Conservation (phyloP, 768 basidiomycete genomes). For the Suillus discolor region DNA sequence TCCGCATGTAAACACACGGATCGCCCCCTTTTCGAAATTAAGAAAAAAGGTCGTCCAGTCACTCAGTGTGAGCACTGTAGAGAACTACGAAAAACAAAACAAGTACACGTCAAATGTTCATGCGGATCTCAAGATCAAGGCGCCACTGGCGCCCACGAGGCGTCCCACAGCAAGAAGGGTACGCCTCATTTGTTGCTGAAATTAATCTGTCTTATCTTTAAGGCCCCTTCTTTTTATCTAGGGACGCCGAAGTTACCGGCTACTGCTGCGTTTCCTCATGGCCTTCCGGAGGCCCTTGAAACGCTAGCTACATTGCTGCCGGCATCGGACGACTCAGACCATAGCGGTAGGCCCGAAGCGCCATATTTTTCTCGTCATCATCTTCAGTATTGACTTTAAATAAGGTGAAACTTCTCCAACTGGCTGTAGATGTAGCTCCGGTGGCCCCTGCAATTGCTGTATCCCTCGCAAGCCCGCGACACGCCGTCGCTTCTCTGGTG, state of each 20-base stretch:
- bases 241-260: conserved; percentile 63
- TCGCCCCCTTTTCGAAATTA: conserved; percentile 82
- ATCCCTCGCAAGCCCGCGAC: conserved; percentile 48
- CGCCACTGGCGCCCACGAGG: conserved; percentile 11
- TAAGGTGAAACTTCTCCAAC: conserved; percentile 48
- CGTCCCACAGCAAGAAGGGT: conserved; percentile 63
- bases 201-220: conserved; percentile 44
- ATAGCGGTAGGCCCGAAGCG: conserved; percentile 62
- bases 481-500: conserved; percentile 34
- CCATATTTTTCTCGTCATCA: conserved; percentile 40
- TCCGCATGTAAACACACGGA: conserved; percentile 88
- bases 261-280: conserved; percentile 79
- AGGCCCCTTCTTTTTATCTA: conserved; percentile 39
- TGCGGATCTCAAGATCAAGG: conserved; percentile 43
- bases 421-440: conserved; percentile 48
- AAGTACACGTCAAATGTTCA: conserved; percentile 47
- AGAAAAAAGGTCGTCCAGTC: conserved; percentile 62
- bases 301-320: conserved; percentile 41
- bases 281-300: conserved; percentile 71
- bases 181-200: conserved; percentile 32
- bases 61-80: conserved; percentile 58
- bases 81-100: conserved; percentile 47
- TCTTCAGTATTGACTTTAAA: conserved; percentile 47
- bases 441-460: conserved; percentile 60
- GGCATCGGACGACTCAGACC: conserved; percentile 62